A percentile compares a stretch with the other conserved stretches of the same genome.
Conservation (phyloP, 257 asterid species). For the Solanum stenotomum region DNA sequence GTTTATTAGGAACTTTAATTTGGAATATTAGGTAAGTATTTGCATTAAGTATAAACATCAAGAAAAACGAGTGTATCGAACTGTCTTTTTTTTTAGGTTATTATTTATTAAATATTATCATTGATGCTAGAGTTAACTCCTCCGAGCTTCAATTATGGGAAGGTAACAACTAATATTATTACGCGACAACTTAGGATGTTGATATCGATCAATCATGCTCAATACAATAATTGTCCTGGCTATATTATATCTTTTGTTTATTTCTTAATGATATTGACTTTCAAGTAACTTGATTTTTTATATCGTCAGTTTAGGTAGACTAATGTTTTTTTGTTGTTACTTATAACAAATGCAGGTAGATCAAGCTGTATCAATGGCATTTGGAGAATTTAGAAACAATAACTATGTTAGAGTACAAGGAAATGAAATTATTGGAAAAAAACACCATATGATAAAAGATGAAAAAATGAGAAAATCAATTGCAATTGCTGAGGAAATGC, state of each 20-base stretch:
- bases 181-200: too few species aligned
- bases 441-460: background rate
- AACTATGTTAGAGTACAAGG: slow-evolving; percentile 70
- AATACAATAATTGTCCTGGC: background rate
- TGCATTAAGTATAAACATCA: background rate
- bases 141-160: background rate
- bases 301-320: background rate
- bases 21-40: background rate
- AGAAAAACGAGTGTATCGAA: background rate
- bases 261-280: background rate
- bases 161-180: background rate
- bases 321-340: background rate
- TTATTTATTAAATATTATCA: background rate
- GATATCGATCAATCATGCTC: background rate
- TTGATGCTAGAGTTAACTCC: background rate
- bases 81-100: background rate
- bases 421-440: slow-evolving; percentile 17
- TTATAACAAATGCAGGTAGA: slow-evolving; percentile 42
- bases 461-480: background rate
- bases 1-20: background rate
- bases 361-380: slow-evolving; percentile 86
- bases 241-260: background rate
- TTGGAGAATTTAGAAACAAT: slow-evolving; percentile 38
- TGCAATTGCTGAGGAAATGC: slow-evolving; percentile 35
- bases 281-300: background rate